Conservation (phyloP, 129 eudicot species). For the Glebionis coronaria region DNA sequence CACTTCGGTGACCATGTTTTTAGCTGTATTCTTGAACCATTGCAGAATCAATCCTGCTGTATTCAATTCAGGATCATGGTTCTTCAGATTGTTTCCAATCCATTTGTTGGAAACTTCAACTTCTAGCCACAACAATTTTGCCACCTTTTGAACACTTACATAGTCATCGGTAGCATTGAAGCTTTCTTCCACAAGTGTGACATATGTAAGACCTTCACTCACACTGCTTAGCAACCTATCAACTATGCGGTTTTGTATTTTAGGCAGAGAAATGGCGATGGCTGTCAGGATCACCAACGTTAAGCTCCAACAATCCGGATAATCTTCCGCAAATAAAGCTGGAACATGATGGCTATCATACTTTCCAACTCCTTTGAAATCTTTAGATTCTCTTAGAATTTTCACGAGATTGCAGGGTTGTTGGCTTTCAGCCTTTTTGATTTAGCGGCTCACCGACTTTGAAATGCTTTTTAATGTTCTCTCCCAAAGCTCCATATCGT, state of each 20-base stretch:
- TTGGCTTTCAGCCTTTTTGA: slow-evolving; percentile 15
- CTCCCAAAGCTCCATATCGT: slow-evolving; percentile 14
- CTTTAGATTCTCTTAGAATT: slow-evolving; percentile 6
- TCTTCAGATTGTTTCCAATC: neutral
- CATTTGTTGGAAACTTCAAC: slow-evolving; percentile 19
- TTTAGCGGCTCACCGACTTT: neutral
- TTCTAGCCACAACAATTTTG: slow-evolving; percentile 19
- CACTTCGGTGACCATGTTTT: neutral
- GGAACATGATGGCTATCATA: slow-evolving; percentile 13
- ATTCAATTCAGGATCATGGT: neutral
- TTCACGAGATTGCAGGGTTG: slow-evolving; percentile 18
- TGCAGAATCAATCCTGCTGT: neutral
- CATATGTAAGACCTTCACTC: slow-evolving; percentile 27
- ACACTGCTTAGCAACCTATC: slow-evolving; percentile 20
- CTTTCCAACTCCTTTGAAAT: slow-evolving; percentile 23
- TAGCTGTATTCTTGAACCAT: neutral
- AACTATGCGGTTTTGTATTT: neutral
- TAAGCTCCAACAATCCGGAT: slow-evolving; percentile 24
- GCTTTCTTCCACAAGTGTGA: slow-evolving; percentile 24
- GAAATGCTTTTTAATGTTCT: slow-evolving; percentile 8
- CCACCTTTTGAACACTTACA: neutral
- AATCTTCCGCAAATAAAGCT: slow-evolving; percentile 1
- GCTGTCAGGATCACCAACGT: slow-evolving; percentile 22
- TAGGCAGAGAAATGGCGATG: slow-evolving; percentile 26
- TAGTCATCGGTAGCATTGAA: neutral